Conservation (phyloP, 441 rosid genomes). For the Aleurites moluccanus region DNA sequence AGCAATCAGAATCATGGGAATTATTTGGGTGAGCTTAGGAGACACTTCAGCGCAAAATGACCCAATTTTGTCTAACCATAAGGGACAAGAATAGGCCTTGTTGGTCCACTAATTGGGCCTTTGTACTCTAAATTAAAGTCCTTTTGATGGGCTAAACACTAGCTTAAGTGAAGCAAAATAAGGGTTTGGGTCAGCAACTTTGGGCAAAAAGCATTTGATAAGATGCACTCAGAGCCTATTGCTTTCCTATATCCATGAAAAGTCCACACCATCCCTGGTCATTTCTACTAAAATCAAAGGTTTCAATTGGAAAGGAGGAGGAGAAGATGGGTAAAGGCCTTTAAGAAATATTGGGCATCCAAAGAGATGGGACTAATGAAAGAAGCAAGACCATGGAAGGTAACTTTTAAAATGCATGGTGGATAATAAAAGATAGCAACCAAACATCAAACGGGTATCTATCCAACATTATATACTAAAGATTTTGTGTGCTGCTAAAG, state of each 20-base stretch:
- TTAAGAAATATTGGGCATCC: not conserved
- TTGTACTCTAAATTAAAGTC: conserved; percentile 19
- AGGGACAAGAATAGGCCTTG: conserved; percentile 22
- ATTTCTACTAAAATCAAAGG: not conserved
- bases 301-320: not conserved
- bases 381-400: conserved; percentile 42
- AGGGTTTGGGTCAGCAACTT: not conserved
- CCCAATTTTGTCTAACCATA: conserved; percentile 13
- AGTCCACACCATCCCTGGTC: not conserved
- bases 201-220: conserved; percentile 1
- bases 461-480: conserved; percentile 17
- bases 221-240: not conserved
- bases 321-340: not conserved
- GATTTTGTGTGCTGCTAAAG: not conserved
- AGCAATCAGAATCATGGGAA: conserved; percentile 3
- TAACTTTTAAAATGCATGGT: conserved; percentile 49
- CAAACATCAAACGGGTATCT: conserved; percentile 27
- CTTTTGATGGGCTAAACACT: conserved; percentile 14
- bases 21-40: conserved; percentile 13
- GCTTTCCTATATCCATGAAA: not conserved
- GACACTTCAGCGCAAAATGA: conserved; percentile 9
- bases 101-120: conserved; percentile 22
- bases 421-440: conserved; percentile 44
- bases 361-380: conserved; percentile 38
- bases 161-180: not conserved